Base-by-base conservation (phyloP, 768 basidiomycete species). In the Leucogyrophana mollusca region DNA sequence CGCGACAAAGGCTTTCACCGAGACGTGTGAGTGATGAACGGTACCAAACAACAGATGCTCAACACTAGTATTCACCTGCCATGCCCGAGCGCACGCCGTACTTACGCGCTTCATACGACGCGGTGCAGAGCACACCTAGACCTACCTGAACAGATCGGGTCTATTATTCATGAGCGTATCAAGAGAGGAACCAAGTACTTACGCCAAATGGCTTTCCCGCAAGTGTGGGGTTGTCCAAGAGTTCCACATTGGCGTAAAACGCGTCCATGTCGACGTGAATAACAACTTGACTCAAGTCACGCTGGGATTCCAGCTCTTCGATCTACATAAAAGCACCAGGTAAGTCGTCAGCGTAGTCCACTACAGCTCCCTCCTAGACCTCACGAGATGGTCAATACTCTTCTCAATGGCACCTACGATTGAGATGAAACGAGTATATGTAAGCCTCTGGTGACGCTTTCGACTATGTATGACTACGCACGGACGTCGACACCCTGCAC, bases 251-350 rank as follows among this genome's bases (percentile, higher is more conserved):
- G 9, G 89, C 88, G 53, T 78, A 94, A 68, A 95, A 96, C 3
- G 92, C 91, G 62, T 97, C 95, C 82, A 94, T 93, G 59, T 99
- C 96, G 23, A 96, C 84, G 60, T 98, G 94, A 4, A 97, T 89
- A 49, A 99, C 90, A 16, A 69, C 77, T 63, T 94, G 90, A 2
- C 78, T 77, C 22, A 97, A 68, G 61, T 97, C 93, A 37, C 94
- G 72, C 40, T 79, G 73, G 2, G 73, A 67, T 62, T 95, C 92
- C 4, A 95, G 72, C 49, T 87, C 82, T 16, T 70, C 66, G 4
- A 94, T 71, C 89, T 85, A 35, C 37, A 30, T 53, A 20, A n/a
- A n/a, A n/a, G n/a, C n/a, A n/a, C n/a, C n/a, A n/a, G n/a, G n/a
- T n/a, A n/a, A n/a, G n/a, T n/a, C n/a, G n/a, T n/a, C n/a, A n/a